Base-by-base conservation (phyloP, 1,139 yeast genomes). In the Taphrina communis region DNA sequence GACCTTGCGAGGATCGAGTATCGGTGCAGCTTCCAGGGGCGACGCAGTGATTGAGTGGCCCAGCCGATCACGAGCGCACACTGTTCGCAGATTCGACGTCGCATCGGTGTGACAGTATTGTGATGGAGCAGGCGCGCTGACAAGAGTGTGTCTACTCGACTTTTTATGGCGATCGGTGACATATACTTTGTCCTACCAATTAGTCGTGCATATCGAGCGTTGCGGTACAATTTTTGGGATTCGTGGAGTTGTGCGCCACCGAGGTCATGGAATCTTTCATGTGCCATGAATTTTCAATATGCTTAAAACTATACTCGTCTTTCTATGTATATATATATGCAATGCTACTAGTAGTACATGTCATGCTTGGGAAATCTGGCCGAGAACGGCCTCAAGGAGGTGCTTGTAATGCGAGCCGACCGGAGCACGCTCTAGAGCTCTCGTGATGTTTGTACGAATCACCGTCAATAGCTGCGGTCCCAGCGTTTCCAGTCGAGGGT, bases 401-500 rank as follows among this genome's bases (percentile, higher is more conserved):
- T 58, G 62, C 41, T 19, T 58, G 52, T 42, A 58, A 11, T 46
- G 62, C 21, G 52, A 31, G 17, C 52, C 42, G 41, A n/a, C 25
- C 14, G 62, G 51, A 5, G 62, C 62, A 25, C 52, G 62, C 12
- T 58, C 62, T n/a, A 42, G 12, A 6, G 53, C 51, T 31, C 35
- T 21, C 21, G 44, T n/a, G 6, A 58, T 52, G 42, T 58, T 58
- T 35, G 42, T n/a, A 12, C 62, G 53, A 8, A 58, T 36, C 36
- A 58, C 46, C 14, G 8, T 31, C 39, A 58, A 12, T 11, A 58
- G 53, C 25, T 39, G 62, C 6, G 62, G 62, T 11, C 62, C 62
- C 21, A 58, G 51, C 6, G 41, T 35, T 25, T 44, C 62, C 21
- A 58, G 41, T 42, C 62, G 62, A 6, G 62, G 39, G 14, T 58